Percentiles rank a stretch among this genome's conserved stretches.
These are phyloP conservation scores for Wilcoxina mikolae DNA, from an alignment of 495 filamentous ascomycete genomes.

Conservation along the genomic window DNA sequence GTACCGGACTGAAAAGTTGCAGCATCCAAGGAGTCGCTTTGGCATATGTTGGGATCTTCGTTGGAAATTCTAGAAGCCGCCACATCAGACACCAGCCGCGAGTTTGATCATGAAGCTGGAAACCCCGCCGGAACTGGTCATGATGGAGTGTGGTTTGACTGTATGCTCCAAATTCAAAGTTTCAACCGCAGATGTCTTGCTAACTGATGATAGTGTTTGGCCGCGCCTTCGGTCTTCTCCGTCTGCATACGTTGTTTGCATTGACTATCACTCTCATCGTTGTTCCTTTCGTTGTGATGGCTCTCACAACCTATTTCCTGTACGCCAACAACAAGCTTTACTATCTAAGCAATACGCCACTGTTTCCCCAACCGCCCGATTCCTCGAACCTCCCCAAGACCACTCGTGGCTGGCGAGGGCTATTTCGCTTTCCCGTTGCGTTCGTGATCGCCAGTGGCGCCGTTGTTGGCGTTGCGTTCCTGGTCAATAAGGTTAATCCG, in stretches of 20 bases:
- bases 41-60: conserved; percentile 85
- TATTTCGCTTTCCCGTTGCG: conserved; percentile 71
- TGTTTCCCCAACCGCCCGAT: conserved; percentile 42
- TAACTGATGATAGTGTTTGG: conserved; percentile 42
- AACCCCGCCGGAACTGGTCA: conserved; percentile 43
- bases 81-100: conserved; percentile 50
- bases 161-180: too few species aligned
- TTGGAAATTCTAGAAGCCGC: conserved; percentile 56
- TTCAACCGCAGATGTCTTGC: too few species aligned
- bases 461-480: conserved; percentile 55
- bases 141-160: conserved; percentile 80
- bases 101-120: conserved; percentile 41
- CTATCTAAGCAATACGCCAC: conserved; percentile 50
- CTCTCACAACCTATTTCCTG: conserved; percentile 52
- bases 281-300: conserved; percentile 54
- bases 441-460: conserved; percentile 53
- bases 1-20: too few species aligned
- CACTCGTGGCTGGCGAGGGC: conserved; percentile 62
- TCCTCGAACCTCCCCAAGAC: conserved; percentile 46
- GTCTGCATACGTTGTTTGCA: conserved; percentile 68
- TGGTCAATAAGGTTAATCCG: conserved; percentile 72
- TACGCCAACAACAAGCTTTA: conserved; percentile 61
- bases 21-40: conserved; percentile 58
- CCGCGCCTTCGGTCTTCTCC: conserved; percentile 60
- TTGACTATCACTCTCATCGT: conserved; percentile 71